phyloP scores from a whole-genome alignment of 352 stramenopile species.

The Peronospora belbahrii region DNA sequence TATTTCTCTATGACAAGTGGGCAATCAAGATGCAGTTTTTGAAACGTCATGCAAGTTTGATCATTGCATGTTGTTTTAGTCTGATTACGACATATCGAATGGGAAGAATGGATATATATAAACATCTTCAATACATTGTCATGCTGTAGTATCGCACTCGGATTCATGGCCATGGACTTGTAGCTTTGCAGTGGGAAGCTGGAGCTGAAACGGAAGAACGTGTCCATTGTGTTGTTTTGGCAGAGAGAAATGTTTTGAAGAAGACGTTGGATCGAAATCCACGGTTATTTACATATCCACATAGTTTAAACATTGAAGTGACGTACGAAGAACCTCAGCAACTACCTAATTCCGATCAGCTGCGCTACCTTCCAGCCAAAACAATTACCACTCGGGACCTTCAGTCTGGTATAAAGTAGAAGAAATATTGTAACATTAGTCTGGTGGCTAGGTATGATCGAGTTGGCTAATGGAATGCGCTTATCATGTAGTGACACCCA shows the following conservation, averaged over 20 bases:
- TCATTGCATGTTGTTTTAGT: background rate
- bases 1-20: conserved; percentile 78
- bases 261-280: conserved; percentile 29
- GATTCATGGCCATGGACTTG: conserved; percentile 43
- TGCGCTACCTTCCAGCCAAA: conserved; percentile 41
- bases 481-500: conserved; percentile 3
- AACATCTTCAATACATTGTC: no score
- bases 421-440: background rate
- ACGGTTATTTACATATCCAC: conserved; percentile 29
- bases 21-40: conserved; percentile 49
- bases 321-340: conserved; percentile 45
- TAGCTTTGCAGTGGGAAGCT: conserved; percentile 47
- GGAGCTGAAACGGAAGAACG: conserved; percentile 57
- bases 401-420: conserved; percentile 16
- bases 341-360: conserved; percentile 46
- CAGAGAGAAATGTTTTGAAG: conserved; percentile 50
- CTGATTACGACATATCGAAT: background rate
- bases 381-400: conserved; percentile 37
- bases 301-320: conserved; percentile 38
- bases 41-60: conserved; percentile 43
- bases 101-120: no score
- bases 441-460: background rate
- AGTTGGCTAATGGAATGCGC: background rate
- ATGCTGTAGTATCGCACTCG: conserved; percentile 49
- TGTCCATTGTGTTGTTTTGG: conserved; percentile 46